These are phyloP conservation scores for Galerina sulciceps DNA, from an alignment of 768 basidiomycete genomes.

Conservation along the genomic window DNA sequence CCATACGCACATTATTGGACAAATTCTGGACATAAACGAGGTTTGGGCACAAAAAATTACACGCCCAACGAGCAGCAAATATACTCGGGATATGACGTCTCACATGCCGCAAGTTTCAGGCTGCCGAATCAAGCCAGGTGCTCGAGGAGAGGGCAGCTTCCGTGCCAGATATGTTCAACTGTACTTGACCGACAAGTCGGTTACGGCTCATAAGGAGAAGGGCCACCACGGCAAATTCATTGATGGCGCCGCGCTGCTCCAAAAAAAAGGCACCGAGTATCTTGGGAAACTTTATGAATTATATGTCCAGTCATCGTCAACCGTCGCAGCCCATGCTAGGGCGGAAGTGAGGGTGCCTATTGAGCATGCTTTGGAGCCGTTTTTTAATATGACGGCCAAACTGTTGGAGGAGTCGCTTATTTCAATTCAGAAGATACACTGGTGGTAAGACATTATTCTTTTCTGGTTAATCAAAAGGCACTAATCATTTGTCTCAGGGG, in stretches of 20 bases:
- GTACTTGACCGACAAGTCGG: conserved; percentile 37
- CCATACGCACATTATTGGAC: conserved; percentile 24
- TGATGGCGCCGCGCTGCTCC: conserved; percentile 20
- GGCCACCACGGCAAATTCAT: conserved; percentile 25
- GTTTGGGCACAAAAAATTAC: conserved; percentile 25
- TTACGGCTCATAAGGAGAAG: conserved; percentile 24
- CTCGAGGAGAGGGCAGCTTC: conserved; percentile 14
- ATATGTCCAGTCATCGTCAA: conserved; percentile 19
- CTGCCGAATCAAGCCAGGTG: conserved; percentile 30
- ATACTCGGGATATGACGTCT: conserved; percentile 28
- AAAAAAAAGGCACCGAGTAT: conserved; percentile 2
- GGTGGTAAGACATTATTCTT: conserved; percentile 12
- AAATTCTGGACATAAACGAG: conserved; percentile 13
- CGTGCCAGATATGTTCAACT: conserved; percentile 30
- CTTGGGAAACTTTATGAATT: conserved; percentile 19
- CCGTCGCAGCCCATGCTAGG: conserved; percentile 26
- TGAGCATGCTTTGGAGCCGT: not conserved
- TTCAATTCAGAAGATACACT: conserved; percentile 2
- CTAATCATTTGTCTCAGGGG: conserved; percentile 14
- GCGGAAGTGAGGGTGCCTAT: conserved; percentile 32
- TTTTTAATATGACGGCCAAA: not conserved
- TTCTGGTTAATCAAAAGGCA: not conserved
- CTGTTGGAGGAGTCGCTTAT: conserved; percentile 12
- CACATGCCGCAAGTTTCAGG: conserved; percentile 34
- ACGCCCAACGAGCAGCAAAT: conserved; percentile 19